These are phyloP conservation scores for Aureobasidium uvarum DNA, from an alignment of 2,329 filamentous ascomycete species.

Conservation along the genomic window DNA sequence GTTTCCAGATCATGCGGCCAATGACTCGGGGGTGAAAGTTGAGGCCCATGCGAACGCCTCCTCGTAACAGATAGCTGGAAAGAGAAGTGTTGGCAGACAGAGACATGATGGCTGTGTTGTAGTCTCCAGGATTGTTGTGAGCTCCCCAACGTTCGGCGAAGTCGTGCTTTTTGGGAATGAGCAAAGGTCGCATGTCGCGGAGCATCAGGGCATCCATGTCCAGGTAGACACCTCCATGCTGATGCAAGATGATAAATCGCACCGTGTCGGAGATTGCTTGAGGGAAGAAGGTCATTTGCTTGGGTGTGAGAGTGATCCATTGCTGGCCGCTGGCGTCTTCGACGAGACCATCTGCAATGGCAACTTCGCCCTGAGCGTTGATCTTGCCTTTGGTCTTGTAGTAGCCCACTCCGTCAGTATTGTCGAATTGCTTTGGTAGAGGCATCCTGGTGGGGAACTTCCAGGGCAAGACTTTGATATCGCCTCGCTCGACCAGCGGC, in stretches of 20 bases:
- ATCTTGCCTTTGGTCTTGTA: conserved; percentile 50
- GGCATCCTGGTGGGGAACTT: conserved; percentile 55
- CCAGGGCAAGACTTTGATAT: conserved; percentile 54
- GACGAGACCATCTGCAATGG: conserved; percentile 53
- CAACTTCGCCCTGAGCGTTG: conserved; percentile 43
- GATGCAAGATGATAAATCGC: conserved; percentile 55
- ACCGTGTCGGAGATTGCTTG: conserved; percentile 58
- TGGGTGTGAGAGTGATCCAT: conserved; percentile 54
- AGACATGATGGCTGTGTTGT: conserved; percentile 59
- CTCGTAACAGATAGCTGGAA: conserved; percentile 55
- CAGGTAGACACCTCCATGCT: conserved; percentile 55
- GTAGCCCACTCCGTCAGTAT: conserved; percentile 51
- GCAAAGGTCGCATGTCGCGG: conserved; percentile 54
- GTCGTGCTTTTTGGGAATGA: conserved; percentile 51
- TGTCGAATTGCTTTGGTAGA: conserved; percentile 49
- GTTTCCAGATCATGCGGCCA: conserved; percentile 58
- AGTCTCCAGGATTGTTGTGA: conserved; percentile 51
- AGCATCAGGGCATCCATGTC: conserved; percentile 59
- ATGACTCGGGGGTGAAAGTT: conserved; percentile 58
- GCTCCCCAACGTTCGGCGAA: conserved; percentile 58
- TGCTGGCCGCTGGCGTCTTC: conserved; percentile 52
- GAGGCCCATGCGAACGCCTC: conserved; percentile 57
- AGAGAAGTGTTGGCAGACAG: conserved; percentile 56
- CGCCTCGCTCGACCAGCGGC: conserved; percentile 54
- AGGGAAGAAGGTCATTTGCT: conserved; percentile 58